Base-by-base conservation (phyloP, 192 early-diverging fungal species). In the Chytriomyces hyalinus region DNA sequence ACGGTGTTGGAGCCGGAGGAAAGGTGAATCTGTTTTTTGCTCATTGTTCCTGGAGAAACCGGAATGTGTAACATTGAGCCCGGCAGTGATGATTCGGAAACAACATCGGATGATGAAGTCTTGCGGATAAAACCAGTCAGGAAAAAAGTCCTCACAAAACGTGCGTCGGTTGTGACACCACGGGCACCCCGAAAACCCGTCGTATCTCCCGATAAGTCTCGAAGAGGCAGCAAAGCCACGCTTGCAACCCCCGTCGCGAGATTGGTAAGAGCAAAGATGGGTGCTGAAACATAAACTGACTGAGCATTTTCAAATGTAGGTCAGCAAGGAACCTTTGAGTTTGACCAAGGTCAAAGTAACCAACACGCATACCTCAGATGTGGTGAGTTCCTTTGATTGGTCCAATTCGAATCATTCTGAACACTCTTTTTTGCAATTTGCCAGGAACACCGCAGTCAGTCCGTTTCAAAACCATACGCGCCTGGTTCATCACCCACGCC, bases 41-140 rank as follows among this genome's bases (percentile, higher is more conserved):
- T 45, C 22, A 47, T 70, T 8, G 15, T 49, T 76, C 4, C 9
- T 59, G 49, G 22, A 63, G 44, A 47, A 62, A 17, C 4, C 13
- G 20, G 45, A 24, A 47, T 15, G 59, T 13, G 0, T 51, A 6
- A 17, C 57, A 17, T 20, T 57, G 57, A 65, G 9, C 10, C 15
- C 17, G 26, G 36, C 9, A 81, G 77, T 75, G 79, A 65, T 20
- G 50, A 43, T 24, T 70, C 68, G 28, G 83, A 84, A 53, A 84
- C 83, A 3, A 81, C 83, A 22, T 81, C 80, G 6, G 78, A 84
- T 71, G 83, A 84, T 57, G 83, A 84, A 61, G 49, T 53, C 15
- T 59, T 83, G 15, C 44, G 81, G 45, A 77, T 68, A 13, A 43
- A 49, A 1, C 60, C 24, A 5, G 57, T 36, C 45, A 81, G 81